phyloP scores from a whole-genome alignment of 1,284 basidiomycete species.

The Sporisorium sorghi region DNA sequence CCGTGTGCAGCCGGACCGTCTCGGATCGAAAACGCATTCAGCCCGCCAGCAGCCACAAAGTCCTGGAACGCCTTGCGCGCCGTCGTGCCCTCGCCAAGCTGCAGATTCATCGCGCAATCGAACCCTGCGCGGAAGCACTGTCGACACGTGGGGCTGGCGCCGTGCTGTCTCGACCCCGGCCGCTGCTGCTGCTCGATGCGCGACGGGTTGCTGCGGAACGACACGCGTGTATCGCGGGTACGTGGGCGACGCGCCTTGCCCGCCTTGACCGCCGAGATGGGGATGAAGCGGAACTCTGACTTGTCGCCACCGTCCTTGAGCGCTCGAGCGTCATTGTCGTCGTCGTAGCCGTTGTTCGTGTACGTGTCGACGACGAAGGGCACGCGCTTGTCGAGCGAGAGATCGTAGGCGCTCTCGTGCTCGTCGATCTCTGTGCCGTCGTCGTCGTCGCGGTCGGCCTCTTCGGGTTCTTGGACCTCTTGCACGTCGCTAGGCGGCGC shows the following conservation, averaged over 20 bases:
- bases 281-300: slow-evolving; percentile 46
- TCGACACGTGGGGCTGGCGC: slow-evolving; percentile 36
- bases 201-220: slow-evolving; percentile 45
- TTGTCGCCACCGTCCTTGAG: slow-evolving; percentile 9
- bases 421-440: slow-evolving; percentile 46
- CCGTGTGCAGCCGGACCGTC: slow-evolving; percentile 13
- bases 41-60: slow-evolving; percentile 53
- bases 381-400: slow-evolving; percentile 16
- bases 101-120: slow-evolving; percentile 58
- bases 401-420: slow-evolving; percentile 23
- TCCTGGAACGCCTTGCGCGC: slow-evolving; percentile 56
- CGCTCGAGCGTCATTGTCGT: slow-evolving; percentile 8
- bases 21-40: slow-evolving; percentile 48
- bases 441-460: slow-evolving; percentile 8
- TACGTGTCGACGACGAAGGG: slow-evolving; percentile 38
- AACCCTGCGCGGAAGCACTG: slow-evolving; percentile 57
- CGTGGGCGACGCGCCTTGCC: slow-evolving; percentile 42
- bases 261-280: slow-evolving; percentile 45
- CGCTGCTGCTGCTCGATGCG: slow-evolving; percentile 28
- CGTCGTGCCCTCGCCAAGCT: slow-evolving; percentile 48
- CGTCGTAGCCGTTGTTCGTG: slow-evolving; percentile 13
- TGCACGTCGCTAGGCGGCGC: slow-evolving; percentile 56
- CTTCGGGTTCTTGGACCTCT: slow-evolving; percentile 37
- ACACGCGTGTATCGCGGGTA: slow-evolving; percentile 52
- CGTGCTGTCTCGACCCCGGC: slow-evolving; percentile 32